Conservation (phyloP, 2,329 filamentous ascomycete genomes). For the Alternaria atra region DNA sequence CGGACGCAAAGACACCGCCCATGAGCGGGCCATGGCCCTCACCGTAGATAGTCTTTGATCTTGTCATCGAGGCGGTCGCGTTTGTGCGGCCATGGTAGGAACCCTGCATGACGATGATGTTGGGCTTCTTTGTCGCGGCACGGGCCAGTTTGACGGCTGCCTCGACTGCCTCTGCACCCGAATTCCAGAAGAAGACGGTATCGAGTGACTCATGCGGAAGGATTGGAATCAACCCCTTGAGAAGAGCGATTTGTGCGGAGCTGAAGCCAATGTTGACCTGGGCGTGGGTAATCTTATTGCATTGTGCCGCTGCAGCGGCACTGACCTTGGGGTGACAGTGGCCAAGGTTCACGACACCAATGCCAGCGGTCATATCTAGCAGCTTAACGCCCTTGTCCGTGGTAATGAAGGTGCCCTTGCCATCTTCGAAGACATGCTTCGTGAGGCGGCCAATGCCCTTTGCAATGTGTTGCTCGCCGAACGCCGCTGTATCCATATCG, state of each 20-base stretch:
- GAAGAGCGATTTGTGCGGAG: constrained; percentile 37
- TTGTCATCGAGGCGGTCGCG: constrained; percentile 42
- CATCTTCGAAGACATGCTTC: constrained; percentile 44
- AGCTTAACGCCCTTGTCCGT: constrained; percentile 44
- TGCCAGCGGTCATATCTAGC: constrained; percentile 41
- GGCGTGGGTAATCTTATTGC: constrained; percentile 41
- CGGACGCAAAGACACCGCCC: constrained; percentile 41
- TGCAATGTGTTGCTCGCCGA: constrained; percentile 43
- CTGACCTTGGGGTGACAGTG: constrained; percentile 46
- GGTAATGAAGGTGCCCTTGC: constrained; percentile 40
- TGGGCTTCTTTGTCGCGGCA: constrained; percentile 43
- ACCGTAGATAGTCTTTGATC: constrained; percentile 43
- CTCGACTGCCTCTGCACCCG: constrained; percentile 42
- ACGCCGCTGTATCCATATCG: constrained; percentile 34
- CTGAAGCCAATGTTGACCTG: constrained; percentile 46
- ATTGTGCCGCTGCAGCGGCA: constrained; percentile 40
- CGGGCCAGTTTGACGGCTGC: constrained; percentile 41
- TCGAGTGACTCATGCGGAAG: constrained; percentile 40
- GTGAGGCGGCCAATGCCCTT: constrained; percentile 43
- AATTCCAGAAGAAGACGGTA: constrained; percentile 44
- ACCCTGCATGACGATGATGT: constrained; percentile 46
- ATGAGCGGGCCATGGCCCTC: constrained; percentile 43
- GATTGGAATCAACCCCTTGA: constrained; percentile 40
- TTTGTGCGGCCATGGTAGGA: constrained; percentile 44
- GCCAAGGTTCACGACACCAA: constrained; percentile 42